Evolutionary conservation across 2,329 filamentous ascomycete genomes (phyloP).

Genomic region (Aureobasidium uvarum): DNA sequence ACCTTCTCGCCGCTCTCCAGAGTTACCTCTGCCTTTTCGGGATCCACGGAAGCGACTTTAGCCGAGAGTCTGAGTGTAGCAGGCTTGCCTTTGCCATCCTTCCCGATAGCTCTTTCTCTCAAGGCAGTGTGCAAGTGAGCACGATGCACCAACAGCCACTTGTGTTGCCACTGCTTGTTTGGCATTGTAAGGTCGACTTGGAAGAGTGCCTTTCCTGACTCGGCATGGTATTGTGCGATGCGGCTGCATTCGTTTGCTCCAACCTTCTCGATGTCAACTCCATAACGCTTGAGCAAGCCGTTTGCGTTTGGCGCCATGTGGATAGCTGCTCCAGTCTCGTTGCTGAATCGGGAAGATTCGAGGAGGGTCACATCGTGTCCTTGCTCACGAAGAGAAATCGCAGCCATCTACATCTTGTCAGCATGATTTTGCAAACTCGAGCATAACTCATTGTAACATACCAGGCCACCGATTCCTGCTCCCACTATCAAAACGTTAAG

Average conservation of each 20-base stretch:
- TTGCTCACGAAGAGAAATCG: constrained; percentile 33
- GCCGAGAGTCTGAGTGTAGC: constrained; percentile 33
- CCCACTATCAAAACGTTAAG: constrained; percentile 33
- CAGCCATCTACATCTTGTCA: constrained; percentile 30
- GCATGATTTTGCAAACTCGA: neutral
- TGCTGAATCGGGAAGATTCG: constrained; percentile 34
- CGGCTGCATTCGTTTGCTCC: constrained; percentile 28
- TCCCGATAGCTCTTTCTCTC: constrained; percentile 31
- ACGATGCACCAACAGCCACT: constrained; percentile 36
- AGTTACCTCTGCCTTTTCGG: constrained; percentile 31
- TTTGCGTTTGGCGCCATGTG: constrained; percentile 33
- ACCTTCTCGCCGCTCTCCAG: constrained; percentile 34
- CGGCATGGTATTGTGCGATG: constrained; percentile 14
- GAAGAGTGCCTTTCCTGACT: constrained; percentile 26
- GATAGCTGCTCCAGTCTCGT: constrained; percentile 36
- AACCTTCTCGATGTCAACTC: constrained; percentile 29
- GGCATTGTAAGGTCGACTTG: constrained; percentile 18
- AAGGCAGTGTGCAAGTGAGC: constrained; percentile 37
- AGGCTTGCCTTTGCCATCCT: constrained; percentile 32
- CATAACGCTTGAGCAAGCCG: constrained; percentile 30
- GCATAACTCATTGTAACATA: neutral
- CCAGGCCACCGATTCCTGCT: constrained; percentile 36
- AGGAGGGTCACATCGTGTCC: constrained; percentile 36
- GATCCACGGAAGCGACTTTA: constrained; percentile 33
- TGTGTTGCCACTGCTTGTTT: constrained; percentile 34